Evolutionary conservation across 2,329 filamentous ascomycete species (phyloP), one percentile per base, ranked within the genome.

Genomic region (Laburnicola sp.): DNA sequence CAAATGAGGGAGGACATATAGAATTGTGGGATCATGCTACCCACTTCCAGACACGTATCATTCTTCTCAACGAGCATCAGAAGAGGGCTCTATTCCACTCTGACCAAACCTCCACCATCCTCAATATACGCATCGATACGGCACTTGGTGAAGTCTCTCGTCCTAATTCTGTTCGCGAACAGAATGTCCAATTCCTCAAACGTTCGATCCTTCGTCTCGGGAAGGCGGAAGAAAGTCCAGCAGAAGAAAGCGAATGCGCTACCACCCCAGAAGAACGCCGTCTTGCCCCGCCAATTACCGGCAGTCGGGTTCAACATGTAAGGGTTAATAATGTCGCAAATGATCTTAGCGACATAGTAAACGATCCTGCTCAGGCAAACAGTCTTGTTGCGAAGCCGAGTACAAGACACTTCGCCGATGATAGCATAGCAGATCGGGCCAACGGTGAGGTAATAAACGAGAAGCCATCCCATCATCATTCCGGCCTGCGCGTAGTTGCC

Each of bases 371-470:
- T 88, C 3, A 95, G 80, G 1, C 91, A 89, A 27, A 95, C 86
- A 0, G 89, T 94, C 79, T 95, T 95, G 75, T 91, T 90, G 66
- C 92, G 88, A 27, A 96, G 80, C 6, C 90, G 82, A 8, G 88
- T 84, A 0, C 89, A 90, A 0, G 89, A 90, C 22, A 95, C 74
- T 71, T 96, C 91, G 1, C 87, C 82, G 3, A 95, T 89, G 6
- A 96, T 82, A 0, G 89, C 91, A 75, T 94, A 96, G 71, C 87
- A 89, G 7, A 95, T 89, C 0, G 91, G 93, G 26, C 91, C 91
- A 38, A 96, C 89, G 0, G 88, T 88, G 31, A 91, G 76, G 69
- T 94, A 88, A 73, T 95, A 96, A 64, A 86, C 83, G 34, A 93
- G 75, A 0, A 89, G 54, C 47, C 56, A 62, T 7, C 56, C 23